Evolutionary conservation across 441 rosid genomes (phyloP).

Genomic region (Croton laevigatus): DNA sequence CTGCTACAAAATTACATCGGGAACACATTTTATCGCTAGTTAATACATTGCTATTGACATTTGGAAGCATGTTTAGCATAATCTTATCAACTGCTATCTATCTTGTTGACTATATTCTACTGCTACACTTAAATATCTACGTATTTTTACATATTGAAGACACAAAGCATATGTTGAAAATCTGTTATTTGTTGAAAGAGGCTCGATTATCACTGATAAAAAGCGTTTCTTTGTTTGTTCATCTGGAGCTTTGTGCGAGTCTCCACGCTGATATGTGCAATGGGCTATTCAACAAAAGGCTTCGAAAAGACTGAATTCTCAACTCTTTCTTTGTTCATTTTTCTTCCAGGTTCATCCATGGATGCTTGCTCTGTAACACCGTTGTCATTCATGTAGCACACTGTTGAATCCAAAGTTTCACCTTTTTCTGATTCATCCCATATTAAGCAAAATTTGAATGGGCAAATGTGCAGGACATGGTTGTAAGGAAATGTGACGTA

Average conservation of each 20-base stretch:
- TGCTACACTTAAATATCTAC: too few relatives aligned
- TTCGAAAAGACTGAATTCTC: neutral
- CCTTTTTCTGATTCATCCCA: constrained; percentile 40
- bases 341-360: constrained; percentile 33
- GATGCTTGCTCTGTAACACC: constrained; percentile 25
- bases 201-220: constrained; percentile 25
- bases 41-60: too few relatives aligned
- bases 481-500: too few relatives aligned
- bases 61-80: too few relatives aligned
- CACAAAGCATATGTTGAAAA: too few relatives aligned
- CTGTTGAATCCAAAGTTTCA: constrained; percentile 28
- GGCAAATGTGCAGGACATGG: too few relatives aligned
- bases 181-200: constrained; percentile 7
- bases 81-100: too few relatives aligned
- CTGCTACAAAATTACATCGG: too few relatives aligned
- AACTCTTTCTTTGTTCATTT: constrained; percentile 26
- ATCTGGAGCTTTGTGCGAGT: constrained; percentile 33
- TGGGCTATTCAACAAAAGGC: constrained; percentile 21
- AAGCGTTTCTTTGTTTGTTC: constrained; percentile 19
- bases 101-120: too few relatives aligned
- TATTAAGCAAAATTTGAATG: neutral
- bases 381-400: constrained; percentile 33
- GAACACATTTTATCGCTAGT: too few relatives aligned
- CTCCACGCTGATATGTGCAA: constrained; percentile 28
- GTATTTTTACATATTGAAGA: too few relatives aligned